Percentiles rank a stretch among this genome's conserved stretches.
phyloP scores from a whole-genome alignment of 208 protist genomes.

The Trypanosoma cruzi region DNA sequence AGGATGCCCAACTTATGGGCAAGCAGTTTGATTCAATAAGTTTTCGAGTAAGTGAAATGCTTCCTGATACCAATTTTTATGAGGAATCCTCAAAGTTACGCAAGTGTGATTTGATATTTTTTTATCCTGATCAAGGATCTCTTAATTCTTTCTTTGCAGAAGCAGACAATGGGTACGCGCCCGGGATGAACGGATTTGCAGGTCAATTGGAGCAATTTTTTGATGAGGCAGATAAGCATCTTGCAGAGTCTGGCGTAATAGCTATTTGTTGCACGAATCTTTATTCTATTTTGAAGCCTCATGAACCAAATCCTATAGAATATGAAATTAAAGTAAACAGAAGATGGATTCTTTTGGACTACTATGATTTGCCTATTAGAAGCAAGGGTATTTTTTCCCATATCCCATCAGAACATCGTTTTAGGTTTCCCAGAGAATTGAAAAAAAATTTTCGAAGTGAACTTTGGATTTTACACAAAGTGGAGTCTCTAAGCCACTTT shows the following conservation, averaged over 20 bases:
- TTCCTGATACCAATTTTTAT: constrained; percentile 31
- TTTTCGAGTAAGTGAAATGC: constrained; percentile 79
- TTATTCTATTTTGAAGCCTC: constrained; percentile 62
- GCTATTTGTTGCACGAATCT: constrained; percentile 86
- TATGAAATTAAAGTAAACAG: constrained; percentile 90
- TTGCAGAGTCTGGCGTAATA: constrained; percentile 78
- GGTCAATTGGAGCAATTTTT: constrained; percentile 87
- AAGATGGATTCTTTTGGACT: constrained; percentile 90
- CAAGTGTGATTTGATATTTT: constrained; percentile 77
- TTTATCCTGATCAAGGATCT: constrained; percentile 75
- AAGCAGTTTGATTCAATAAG: constrained; percentile 54
- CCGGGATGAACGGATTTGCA: constrained; percentile 48
- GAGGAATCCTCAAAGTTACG: constrained; percentile 1
- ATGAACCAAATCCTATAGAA: constrained; percentile 79
- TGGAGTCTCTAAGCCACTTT: constrained; percentile 75
- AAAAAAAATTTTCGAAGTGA: constrained; percentile 72
- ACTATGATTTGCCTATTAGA: constrained; percentile 81
- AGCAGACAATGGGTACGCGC: constrained; percentile 47
- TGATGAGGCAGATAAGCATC: constrained; percentile 52
- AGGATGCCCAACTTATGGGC: constrained; percentile 43
- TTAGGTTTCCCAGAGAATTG: constrained; percentile 27
- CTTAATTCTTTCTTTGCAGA: constrained; percentile 49
- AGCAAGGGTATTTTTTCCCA: constrained; percentile 33
- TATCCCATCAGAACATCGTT: constrained; percentile 20
- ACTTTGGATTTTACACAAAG: constrained; percentile 86